Conservation (phyloP, 305 asterid genomes). For the Solanum hybrid region DNA sequence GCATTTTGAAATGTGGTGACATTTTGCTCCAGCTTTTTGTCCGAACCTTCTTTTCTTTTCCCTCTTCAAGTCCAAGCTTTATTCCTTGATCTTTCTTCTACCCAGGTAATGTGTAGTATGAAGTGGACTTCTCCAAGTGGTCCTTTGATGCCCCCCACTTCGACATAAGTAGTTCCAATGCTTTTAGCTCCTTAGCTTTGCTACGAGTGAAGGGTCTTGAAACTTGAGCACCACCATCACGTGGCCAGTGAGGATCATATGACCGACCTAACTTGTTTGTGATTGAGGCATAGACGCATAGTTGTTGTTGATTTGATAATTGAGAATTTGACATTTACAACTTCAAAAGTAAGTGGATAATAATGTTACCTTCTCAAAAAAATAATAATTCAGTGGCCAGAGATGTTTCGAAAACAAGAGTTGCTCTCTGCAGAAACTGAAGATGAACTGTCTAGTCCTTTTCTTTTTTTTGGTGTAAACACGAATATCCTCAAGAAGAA, state of each 20-base stretch:
- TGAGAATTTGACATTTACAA: not conserved
- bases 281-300: not conserved
- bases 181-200: not conserved
- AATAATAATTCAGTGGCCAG: too few species aligned
- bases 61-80: not conserved
- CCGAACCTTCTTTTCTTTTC: not conserved
- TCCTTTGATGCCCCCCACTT: not conserved
- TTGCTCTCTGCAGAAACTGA: too few species aligned
- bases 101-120: not conserved
- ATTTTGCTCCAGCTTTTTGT: not conserved
- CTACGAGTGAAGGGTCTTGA: not conserved
- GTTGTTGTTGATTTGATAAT: not conserved
- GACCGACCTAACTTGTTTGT: not conserved
- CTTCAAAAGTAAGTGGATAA: not conserved
- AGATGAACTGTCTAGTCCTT: too few species aligned
- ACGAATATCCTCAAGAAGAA: too few species aligned
- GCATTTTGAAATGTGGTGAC: not conserved
- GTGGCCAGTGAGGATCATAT: not conserved
- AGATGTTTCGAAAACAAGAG: too few species aligned
- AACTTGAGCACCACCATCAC: not conserved
- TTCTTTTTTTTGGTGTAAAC: too few species aligned
- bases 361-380: too few species aligned
- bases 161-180: not conserved
- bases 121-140: not conserved
- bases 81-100: not conserved